These are phyloP conservation scores for Mycena sanguinolenta DNA, from an alignment of 768 basidiomycete genomes.

Conservation along the genomic window DNA sequence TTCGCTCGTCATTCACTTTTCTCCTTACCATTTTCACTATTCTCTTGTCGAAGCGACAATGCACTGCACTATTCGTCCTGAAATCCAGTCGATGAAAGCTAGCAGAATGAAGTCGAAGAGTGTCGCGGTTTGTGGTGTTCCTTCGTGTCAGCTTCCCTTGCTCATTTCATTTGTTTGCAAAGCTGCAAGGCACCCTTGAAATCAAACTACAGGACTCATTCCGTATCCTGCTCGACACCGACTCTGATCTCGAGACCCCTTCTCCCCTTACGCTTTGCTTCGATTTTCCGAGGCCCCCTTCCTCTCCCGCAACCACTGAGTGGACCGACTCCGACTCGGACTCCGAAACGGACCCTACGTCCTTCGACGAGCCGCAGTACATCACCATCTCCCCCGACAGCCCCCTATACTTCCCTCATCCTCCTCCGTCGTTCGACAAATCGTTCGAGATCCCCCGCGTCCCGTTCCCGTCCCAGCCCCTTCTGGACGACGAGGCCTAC, in stretches of 20 bases:
- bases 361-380: slow-evolving; percentile 26
- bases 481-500: not conserved
- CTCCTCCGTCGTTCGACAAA: slow-evolving; percentile 18
- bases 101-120: slow-evolving; percentile 14
- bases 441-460: slow-evolving; percentile 17
- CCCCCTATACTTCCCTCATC: slow-evolving; percentile 25
- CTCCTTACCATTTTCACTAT: slow-evolving; percentile 6
- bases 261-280: slow-evolving; percentile 30
- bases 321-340: slow-evolving; percentile 35
- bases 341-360: slow-evolving; percentile 3
- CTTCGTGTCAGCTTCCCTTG: not conserved
- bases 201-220: slow-evolving; percentile 26
- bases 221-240: slow-evolving; percentile 13
- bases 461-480: slow-evolving; percentile 1
- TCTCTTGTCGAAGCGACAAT: slow-evolving; percentile 26
- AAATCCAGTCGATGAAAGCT: slow-evolving; percentile 3
- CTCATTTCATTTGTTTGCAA: not conserved
- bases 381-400: slow-evolving; percentile 29
- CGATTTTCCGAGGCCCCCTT: slow-evolving; percentile 22
- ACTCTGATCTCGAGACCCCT: slow-evolving; percentile 32
- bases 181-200: slow-evolving; percentile 15
- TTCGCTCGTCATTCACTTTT: slow-evolving; percentile 25
- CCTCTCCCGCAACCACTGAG: slow-evolving; percentile 13
- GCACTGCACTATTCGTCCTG: slow-evolving; percentile 14
- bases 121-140: slow-evolving; percentile 8